Percentiles rank a stretch among this genome's conserved stretches.
These are phyloP conservation scores for Tylopilus plumbeoviolaceoides DNA, from an alignment of 768 basidiomycete genomes.

Conservation along the genomic window DNA sequence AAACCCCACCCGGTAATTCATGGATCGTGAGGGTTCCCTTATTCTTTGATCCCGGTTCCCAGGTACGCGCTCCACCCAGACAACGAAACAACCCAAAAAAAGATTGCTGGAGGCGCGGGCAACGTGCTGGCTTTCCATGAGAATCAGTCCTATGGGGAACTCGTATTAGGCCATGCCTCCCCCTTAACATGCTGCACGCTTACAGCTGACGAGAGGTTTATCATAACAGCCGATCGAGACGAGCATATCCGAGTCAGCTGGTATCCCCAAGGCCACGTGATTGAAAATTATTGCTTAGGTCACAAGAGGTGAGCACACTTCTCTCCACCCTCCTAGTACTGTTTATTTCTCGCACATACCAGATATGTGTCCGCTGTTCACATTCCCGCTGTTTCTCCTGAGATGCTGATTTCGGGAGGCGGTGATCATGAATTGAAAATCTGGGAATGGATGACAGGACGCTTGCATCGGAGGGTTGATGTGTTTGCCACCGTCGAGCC, in stretches of 20 bases:
- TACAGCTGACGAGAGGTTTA: constrained; percentile 60
- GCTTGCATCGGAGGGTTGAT: constrained; percentile 45
- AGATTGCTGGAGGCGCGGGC: constrained; percentile 28
- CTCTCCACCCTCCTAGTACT: not conserved
- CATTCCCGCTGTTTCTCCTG: constrained; percentile 46
- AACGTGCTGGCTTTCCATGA: constrained; percentile 53
- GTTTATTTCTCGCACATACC: constrained; percentile 1
- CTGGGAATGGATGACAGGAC: constrained; percentile 78
- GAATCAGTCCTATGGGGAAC: constrained; percentile 62
- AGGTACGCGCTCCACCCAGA: constrained; percentile 59
- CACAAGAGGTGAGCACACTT: constrained; percentile 61
- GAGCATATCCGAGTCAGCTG: constrained; percentile 92
- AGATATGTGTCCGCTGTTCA: constrained; percentile 86
- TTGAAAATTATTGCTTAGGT: constrained; percentile 86
- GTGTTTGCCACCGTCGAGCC: constrained; percentile 47
- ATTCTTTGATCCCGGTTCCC: constrained; percentile 1
- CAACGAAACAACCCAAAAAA: constrained; percentile 15
- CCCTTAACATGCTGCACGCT: constrained; percentile 73
- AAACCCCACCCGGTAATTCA: constrained; percentile 7
- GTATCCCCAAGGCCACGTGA: constrained; percentile 81
- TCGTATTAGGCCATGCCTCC: constrained; percentile 86
- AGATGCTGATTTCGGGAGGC: constrained; percentile 75
- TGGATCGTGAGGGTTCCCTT: not conserved
- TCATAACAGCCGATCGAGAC: constrained; percentile 91
- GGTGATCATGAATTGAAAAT: constrained; percentile 75